phyloP scores from a whole-genome alignment of 2,329 filamentous ascomycete genomes.

The Venturia asperata region DNA sequence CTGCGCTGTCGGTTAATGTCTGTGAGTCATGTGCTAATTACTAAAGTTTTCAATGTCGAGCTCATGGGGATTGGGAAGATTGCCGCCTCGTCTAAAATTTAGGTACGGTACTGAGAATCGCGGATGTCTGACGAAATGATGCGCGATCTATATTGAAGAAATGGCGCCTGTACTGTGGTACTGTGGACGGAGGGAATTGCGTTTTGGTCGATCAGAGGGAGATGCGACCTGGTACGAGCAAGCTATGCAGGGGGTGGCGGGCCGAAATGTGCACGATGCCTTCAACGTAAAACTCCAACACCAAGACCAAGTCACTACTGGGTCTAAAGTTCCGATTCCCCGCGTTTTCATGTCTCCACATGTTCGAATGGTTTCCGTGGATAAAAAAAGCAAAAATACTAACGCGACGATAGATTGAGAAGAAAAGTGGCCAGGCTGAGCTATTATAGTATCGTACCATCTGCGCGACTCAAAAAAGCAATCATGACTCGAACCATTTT shows the following conservation, averaged over 20 bases:
- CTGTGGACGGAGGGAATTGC: background rate
- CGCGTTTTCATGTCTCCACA: background rate
- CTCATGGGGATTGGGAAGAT: constrained; percentile 76
- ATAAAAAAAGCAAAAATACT: background rate
- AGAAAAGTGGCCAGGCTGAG: background rate
- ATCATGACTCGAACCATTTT: background rate
- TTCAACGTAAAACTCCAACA: background rate
- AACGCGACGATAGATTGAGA: too few species aligned
- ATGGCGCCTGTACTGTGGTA: too few species aligned
- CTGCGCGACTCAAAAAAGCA: background rate
- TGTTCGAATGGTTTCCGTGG: background rate
- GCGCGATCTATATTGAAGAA: background rate
- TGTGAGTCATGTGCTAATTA: background rate
- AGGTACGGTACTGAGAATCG: background rate
- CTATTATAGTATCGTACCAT: background rate
- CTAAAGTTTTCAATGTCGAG: constrained; percentile 76
- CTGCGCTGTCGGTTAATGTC: background rate
- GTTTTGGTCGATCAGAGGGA: background rate
- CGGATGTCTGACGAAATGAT: background rate
- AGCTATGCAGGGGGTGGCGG: background rate
- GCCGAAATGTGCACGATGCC: background rate
- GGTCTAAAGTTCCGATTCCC: background rate
- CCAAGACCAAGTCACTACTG: background rate
- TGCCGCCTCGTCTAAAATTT: constrained; percentile 10
- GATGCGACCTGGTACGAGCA: background rate